Conservation (phyloP, 768 basidiomycete genomes). For the Suillus brevipes region DNA sequence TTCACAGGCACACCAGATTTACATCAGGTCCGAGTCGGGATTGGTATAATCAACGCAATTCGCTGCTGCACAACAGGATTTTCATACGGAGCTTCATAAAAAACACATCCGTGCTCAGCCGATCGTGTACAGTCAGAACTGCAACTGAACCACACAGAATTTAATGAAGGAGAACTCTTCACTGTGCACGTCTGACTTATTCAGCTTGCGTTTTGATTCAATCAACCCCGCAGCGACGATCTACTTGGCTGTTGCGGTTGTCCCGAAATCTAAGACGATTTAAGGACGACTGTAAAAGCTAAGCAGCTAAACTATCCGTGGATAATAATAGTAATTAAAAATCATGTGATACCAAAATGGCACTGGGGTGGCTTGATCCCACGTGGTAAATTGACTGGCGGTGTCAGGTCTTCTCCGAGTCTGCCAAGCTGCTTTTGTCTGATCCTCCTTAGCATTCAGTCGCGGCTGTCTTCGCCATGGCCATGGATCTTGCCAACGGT, state of each 20-base stretch:
- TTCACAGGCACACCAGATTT: background rate
- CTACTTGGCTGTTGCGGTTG: background rate
- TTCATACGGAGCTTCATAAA: background rate
- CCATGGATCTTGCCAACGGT: conserved; percentile 31
- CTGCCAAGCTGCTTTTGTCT: conserved; percentile 8
- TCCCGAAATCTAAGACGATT: background rate
- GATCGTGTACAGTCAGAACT: background rate
- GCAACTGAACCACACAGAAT: background rate
- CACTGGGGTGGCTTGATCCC: background rate
- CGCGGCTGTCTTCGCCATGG: conserved; percentile 13
- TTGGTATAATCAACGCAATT: background rate
- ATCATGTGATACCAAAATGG: background rate
- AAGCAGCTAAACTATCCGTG: no score
- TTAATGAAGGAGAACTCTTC: background rate
- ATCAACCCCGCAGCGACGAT: background rate
- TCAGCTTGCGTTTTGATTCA: background rate
- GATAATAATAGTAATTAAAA: background rate
- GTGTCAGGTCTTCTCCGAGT: conserved; percentile 3
- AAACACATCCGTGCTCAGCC: background rate
- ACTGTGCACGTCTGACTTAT: background rate
- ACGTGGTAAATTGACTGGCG: conserved; percentile 8
- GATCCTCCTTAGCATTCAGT: conserved; percentile 5
- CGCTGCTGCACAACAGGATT: background rate
- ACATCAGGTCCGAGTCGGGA: background rate
- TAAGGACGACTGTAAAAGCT: background rate